These are phyloP conservation scores for Pseudonectria buxi DNA, from an alignment of 2,329 filamentous ascomycete genomes.

Conservation along the genomic window DNA sequence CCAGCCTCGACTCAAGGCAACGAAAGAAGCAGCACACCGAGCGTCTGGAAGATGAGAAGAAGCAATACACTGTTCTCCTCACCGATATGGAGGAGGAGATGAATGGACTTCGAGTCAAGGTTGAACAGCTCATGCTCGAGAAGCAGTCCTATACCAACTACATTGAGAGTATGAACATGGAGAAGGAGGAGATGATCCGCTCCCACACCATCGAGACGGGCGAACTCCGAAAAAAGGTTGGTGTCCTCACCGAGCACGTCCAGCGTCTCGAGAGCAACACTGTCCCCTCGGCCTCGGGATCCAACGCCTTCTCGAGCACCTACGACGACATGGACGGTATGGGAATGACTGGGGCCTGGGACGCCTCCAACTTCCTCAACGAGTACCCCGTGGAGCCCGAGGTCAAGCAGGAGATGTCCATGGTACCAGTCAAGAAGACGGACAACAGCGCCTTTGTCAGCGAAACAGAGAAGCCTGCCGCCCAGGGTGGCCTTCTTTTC, in stretches of 20 bases:
- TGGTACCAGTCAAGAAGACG: slow-evolving; percentile 47
- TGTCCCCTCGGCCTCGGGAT: slow-evolving; percentile 37
- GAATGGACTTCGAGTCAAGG: slow-evolving; percentile 57
- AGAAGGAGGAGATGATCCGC: slow-evolving; percentile 89
- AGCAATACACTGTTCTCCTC: slow-evolving; percentile 74
- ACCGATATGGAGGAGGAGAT: slow-evolving; percentile 73
- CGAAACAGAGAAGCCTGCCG: slow-evolving; percentile 57
- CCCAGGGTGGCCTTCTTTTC: slow-evolving; percentile 76
- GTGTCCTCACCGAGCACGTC: slow-evolving; percentile 67
- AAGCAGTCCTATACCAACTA: slow-evolving; percentile 69
- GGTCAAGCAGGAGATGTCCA: slow-evolving; percentile 52
- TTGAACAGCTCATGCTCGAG: slow-evolving; percentile 65
- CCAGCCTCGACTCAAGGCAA: slow-evolving; percentile 87
- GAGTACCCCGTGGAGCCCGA: slow-evolving; percentile 59
- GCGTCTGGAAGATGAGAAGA: slow-evolving; percentile 94
- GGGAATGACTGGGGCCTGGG: slow-evolving; percentile 75
- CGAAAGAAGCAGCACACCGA: slow-evolving; percentile 98
- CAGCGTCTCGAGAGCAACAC: slow-evolving; percentile 59
- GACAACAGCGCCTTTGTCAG: slow-evolving; percentile 29
- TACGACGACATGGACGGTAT: slow-evolving; percentile 81
- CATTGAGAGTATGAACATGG: slow-evolving; percentile 68
- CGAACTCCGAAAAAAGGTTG: slow-evolving; percentile 87
- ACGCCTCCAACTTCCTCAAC: slow-evolving; percentile 65
- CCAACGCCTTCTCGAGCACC: slow-evolving; percentile 59
- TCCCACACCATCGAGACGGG: slow-evolving; percentile 84